Conservation (phyloP, 129 eudicot genomes). For the Tanacetum coccineum region DNA sequence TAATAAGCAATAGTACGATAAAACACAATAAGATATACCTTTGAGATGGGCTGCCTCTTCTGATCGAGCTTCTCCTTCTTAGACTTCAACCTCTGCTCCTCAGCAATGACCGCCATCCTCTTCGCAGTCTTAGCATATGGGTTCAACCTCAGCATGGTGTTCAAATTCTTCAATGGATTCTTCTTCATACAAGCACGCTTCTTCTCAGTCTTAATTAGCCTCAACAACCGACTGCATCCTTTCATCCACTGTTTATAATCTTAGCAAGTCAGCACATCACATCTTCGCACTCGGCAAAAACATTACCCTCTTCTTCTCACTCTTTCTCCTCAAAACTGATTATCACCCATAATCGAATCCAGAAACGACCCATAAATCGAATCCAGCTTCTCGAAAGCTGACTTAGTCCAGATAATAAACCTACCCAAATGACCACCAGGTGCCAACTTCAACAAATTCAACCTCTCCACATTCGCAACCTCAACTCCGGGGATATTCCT, state of each 20-base stretch:
- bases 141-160: slow-evolving; percentile 69
- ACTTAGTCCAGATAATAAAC: slow-evolving; percentile 82
- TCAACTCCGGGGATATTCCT: slow-evolving; percentile 84
- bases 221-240: slow-evolving; percentile 85
- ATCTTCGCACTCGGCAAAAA: slow-evolving; percentile 83
- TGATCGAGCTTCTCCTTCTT: slow-evolving; percentile 73
- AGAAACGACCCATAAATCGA: slow-evolving; percentile 66
- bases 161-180: slow-evolving; percentile 92
- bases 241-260: slow-evolving; percentile 81
- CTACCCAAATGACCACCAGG: slow-evolving; percentile 92
- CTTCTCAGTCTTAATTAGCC: slow-evolving; percentile 67
- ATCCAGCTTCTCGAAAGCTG: slow-evolving; percentile 83
- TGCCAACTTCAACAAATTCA: slow-evolving; percentile 67
- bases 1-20: background rate
- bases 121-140: slow-evolving; percentile 89
- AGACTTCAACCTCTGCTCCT: slow-evolving; percentile 60
- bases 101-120: slow-evolving; percentile 88
- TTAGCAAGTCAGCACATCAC: slow-evolving; percentile 83
- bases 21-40: slow-evolving; percentile 36
- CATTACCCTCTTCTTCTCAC: slow-evolving; percentile 82
- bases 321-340: slow-evolving; percentile 61
- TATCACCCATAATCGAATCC: too few relatives aligned
- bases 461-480: slow-evolving; percentile 63
- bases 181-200: slow-evolving; percentile 86
- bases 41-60: slow-evolving; percentile 69